Evolutionary conservation across 1,284 basidiomycete species (phyloP), one percentile per base, ranked within the genome.

Genomic region (Wolfiporia cocos): DNA sequence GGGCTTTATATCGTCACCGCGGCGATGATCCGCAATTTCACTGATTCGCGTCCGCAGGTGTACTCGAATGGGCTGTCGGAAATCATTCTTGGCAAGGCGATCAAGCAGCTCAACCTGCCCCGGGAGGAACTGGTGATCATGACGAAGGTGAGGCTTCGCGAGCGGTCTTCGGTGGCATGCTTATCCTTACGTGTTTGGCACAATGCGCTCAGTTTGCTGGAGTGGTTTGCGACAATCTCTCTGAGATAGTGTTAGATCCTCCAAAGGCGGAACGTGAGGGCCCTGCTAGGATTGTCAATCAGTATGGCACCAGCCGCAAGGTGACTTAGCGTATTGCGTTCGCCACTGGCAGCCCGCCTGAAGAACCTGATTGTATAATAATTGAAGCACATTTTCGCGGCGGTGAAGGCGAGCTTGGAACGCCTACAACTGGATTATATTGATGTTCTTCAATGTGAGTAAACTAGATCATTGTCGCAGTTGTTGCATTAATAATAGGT

Each of bases 51-150:
- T 15, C 18, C 29, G 24, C 32, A 53, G 49, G 28, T 48, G 17
- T 90, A 90, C 56, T 81, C 78, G 2, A 78, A 81, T 50, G 87
- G 86, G 4, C 61, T 70, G n/a, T 83, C 78, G 1, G 90, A 92
- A 60, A 57, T 74, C 20, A 76, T 88, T 47, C 70, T 92, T 28
- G 88, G 90, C 4, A 83, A 84, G 50, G 89, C 86, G 1, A 83
- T 93, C 63, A 86, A 83, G 53, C 55, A 82, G 49, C 70, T 78
- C 47, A 63, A 81, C 21, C 69, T 92, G 14, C 84, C 84, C 14
- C 75, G 89, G 7, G 79, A 82, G 18, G 79, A 84, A 51, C 77
- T 90, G 19, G 85, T 90, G 12, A 74, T 90, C 23, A 69, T 90
- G 68, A 88, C 86, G 26, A 90, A 91, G 66, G 79, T 78, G 17